A percentile compares a stretch with the other conserved stretches of the same genome.
Evolutionary conservation across 371 early-diverging fungal genomes (phyloP).

Genomic region (Apophysomyces elegans): DNA sequence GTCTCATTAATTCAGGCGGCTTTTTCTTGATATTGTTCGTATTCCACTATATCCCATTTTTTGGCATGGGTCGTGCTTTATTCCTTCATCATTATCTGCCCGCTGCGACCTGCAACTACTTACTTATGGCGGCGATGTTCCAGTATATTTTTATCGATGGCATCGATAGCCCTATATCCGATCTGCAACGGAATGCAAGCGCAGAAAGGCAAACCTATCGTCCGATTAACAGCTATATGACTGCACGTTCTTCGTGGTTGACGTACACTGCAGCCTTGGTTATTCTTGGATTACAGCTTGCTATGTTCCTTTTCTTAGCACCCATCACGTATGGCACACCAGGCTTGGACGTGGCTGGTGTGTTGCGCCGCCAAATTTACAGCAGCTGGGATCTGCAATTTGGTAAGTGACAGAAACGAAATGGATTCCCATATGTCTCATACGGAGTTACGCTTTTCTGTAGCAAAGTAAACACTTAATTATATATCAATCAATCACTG

Average conservation of each 20-base stretch:
- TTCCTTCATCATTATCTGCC: slow-evolving; percentile 99
- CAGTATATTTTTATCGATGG: slow-evolving; percentile 69
- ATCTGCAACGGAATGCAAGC: slow-evolving; percentile 31
- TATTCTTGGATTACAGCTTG: slow-evolving; percentile 51
- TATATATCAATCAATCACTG: no score
- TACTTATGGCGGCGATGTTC: slow-evolving; percentile 70
- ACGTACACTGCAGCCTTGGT: slow-evolving; percentile 49
- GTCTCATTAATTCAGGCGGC: slow-evolving; percentile 69
- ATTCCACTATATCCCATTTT: slow-evolving; percentile 96
- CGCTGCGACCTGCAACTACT: slow-evolving; percentile 80
- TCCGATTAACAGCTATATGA: slow-evolving; percentile 22
- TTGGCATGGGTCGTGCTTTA: slow-evolving; percentile 92
- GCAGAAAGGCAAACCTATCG: slow-evolving; percentile 20
- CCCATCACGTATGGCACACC: slow-evolving; percentile 73
- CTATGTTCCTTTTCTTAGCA: slow-evolving; percentile 62
- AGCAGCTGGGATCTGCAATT: slow-evolving; percentile 85
- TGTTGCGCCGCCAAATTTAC: slow-evolving; percentile 72
- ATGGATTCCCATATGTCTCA: not conserved
- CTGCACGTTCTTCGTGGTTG: slow-evolving; percentile 20
- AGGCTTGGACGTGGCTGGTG: slow-evolving; percentile 58
- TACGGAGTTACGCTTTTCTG: not conserved
- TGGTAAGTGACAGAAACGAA: slow-evolving; percentile 48
- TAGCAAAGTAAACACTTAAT: not conserved
- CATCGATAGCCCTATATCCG: slow-evolving; percentile 61
- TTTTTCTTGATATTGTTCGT: slow-evolving; percentile 88